Evolutionary conservation across 2,329 filamentous ascomycete genomes (phyloP), one percentile per base, ranked within the genome.

Genomic region (Leptographium galeiforme): DNA sequence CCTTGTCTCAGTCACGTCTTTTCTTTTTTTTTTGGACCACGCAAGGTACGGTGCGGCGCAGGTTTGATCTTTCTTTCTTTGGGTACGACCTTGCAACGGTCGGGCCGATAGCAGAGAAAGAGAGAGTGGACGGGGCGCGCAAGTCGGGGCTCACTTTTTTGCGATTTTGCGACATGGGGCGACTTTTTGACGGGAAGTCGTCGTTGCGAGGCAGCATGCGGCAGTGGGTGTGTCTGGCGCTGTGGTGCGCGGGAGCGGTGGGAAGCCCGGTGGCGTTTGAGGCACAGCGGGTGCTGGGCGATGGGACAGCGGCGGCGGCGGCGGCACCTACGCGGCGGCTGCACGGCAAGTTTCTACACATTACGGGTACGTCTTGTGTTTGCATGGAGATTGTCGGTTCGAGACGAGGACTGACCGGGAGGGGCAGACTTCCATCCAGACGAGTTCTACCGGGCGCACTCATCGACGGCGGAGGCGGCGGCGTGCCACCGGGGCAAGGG

Each of bases 391-490:
- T 25, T 25, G 25, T 2, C 25, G 25, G 25, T 25, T 25, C 25
- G 25, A 5, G 25, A 25, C 25, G 5, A 25, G 25, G 25, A 25
- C 25, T 25, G 25, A 25, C 25, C 2, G 25, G 25, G 25, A 25
- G 25, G 25, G 25, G 5, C 61, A 95, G 93, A 98, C 70, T 78
- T 97, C 61, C 93, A 98, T 63, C 89, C 89, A 48, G 93, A 98
- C 67, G 79, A 81, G 45, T 87, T 87, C 68, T 98, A 96, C 75
- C 84, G 88, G 67, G 68, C 78, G 8, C 85, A 90, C 66, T 79
- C 87, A 12, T 85, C 86, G 30, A 86, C 86, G 46, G 74, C 78
- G 40, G 75, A 80, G 60, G 76, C 79, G 34, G 70, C 78, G 57
- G 84, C 85, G 57, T 98, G 93, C 68, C 93, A 98, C 64, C 77